Evolutionary conservation across 2,329 filamentous ascomycete species (phyloP), one percentile per base, ranked within the genome.

Genomic region (Helotiales sp.): DNA sequence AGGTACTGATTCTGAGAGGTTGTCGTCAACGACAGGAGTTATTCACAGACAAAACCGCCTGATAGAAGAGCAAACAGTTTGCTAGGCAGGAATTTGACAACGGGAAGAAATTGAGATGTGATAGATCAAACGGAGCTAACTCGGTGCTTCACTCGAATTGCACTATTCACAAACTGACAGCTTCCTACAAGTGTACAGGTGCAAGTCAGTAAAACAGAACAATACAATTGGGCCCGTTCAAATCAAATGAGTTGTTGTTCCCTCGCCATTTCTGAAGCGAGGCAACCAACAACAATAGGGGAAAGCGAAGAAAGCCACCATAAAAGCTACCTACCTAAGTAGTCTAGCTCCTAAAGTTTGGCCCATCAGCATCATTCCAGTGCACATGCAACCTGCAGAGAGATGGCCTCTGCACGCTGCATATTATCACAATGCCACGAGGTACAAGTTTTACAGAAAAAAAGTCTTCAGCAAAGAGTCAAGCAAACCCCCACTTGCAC

Each of bases 361-460:
- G 17, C 65, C 58, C 62, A 67, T 67, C 40, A 64, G 45, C 47
- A 26, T 30, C 26, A 58, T 2, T 24, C 6, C 13, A 63, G 60
- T 63, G 32, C 58, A 64, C 15, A 47, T 61, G 58, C 40, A 49
- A 20, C n/a, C 37, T 30, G 30, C 58, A 49, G 34, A 26, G 37
- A 59, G 37, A 52, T 28, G 47, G 6, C 22, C 22, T 20, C 24
- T 26, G 22, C 15, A 52, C 28, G 15, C 47, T 28, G 47, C 28
- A 26, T 20, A 52, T 28, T 15, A 26, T 52, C 45, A 49, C 45
- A 52, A 52, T 52, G 11, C 26, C 47, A 52, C 22, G 47, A 6
- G 15, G 22, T 6, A 20, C 4, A 8, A 57, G 52, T n/a, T n/a
- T n/a, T n/a, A 34, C 11, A 34, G 22, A 57, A 57, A 20, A 20